Evolutionary conservation across 768 basidiomycete species (phyloP), one percentile per base, ranked within the genome.

Genomic region (Kwoniella bestiolae): DNA sequence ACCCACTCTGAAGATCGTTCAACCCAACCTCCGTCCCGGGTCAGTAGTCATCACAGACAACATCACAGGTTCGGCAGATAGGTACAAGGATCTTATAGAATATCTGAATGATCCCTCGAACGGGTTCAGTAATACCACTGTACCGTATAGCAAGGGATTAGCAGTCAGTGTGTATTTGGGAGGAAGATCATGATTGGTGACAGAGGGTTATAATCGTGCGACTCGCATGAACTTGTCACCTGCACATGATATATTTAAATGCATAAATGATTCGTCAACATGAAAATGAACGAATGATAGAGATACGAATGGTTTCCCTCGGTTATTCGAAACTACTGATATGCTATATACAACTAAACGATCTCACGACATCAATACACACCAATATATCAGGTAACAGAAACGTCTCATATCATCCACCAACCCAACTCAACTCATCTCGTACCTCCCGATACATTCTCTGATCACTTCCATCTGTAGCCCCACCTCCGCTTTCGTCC

Each of bases 31-130:
- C 3, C 50, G 69, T 23, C 60, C 49, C 18, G 69, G 69, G 3
- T 55, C 72, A 3, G 60, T 66, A 1, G 61, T 73, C 21, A 45
- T 73, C 18, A 63, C 58, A 11, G 72, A 73, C 56, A 70, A 70
- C 50, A 63, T 67, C 11, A 49, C 49, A 8, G 55, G 60, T 18
- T 62, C 67, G 4, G 63, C 63, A 3, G 45, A 6, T 34, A 29
- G 72, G 18, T 73, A 73, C 59, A 57, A 56, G 12, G 72, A 73
- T 28, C 50, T 73, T 14, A 63, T 70, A 23, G 34, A 29, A 26
- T 68, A 68, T 47, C 31, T 73, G 50, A 44, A 67, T 11, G 64
- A 52, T 14, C 35, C 31, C 1, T 21, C 25, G 7, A 68, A 58
- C 50, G 69, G 67, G 0, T 73, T 66, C 34, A 53, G 44, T 12